A percentile compares a stretch with the other conserved stretches of the same genome.
Evolutionary conservation across 75 land plant genomes (phyloP).

Genomic region (Ceratopteris richardii): DNA sequence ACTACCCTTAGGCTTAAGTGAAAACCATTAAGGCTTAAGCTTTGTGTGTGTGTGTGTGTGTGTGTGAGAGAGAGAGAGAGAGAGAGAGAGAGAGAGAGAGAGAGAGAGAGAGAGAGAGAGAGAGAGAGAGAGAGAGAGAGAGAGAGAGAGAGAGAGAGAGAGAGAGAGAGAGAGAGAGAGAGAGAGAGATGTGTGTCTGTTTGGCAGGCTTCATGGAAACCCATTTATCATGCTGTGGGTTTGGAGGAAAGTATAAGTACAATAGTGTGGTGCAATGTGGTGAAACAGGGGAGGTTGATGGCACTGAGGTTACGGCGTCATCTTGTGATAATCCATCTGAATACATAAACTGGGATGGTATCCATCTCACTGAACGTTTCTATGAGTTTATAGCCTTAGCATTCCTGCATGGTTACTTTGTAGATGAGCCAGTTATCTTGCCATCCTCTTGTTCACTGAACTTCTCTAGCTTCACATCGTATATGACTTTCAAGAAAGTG

Average conservation of each 20-base stretch:
- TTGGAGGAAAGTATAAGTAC: conserved; percentile 23
- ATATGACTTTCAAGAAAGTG: too few relatives aligned
- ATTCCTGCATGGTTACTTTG: conserved; percentile 8
- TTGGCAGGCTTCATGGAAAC: conserved; percentile 14
- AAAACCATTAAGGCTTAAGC: too few relatives aligned
- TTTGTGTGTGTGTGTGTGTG: too few relatives aligned
- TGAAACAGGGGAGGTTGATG: conserved; percentile 1
- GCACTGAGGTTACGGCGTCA: background rate
- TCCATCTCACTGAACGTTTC: conserved; percentile 23
- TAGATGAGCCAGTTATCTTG: background rate
- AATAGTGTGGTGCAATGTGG: conserved; percentile 11
- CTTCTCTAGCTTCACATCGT: background rate
- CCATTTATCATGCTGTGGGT: conserved; percentile 12
- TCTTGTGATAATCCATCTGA: conserved; percentile 12
- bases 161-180: conserved; percentile 4
- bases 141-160: conserved; percentile 7
- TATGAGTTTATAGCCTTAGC: conserved; percentile 14
- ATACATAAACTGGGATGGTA: conserved; percentile 23
- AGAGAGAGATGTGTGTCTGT: background rate
- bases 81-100: too few relatives aligned
- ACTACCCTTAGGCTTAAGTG: too few relatives aligned
- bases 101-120: too few relatives aligned
- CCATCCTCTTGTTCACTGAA: background rate
- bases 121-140: conserved; percentile 1
- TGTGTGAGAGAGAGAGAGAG: too few relatives aligned